Evolutionary conservation across 139 green algal species (phyloP), one percentile per base, ranked within the genome.

Genomic region (Chlorella sp.): DNA sequence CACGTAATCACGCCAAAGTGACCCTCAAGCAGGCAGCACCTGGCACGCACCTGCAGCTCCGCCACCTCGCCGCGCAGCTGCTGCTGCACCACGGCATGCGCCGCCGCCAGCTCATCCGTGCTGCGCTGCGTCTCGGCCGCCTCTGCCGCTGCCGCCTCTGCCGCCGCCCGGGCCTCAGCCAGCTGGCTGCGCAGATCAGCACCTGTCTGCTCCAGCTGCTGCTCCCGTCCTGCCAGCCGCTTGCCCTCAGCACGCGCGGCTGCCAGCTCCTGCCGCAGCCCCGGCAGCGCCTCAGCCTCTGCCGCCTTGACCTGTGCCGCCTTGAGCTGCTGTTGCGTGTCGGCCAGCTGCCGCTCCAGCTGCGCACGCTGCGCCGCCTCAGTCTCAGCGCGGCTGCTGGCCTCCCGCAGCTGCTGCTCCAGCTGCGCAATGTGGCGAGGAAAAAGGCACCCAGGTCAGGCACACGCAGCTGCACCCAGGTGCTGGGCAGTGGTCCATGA

Each of bases 321-420:
- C 20, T 26, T 38, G 23, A 88, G 80, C 65, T 78, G 47, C 7
- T 26, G 30, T 16, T 75, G 83, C 64, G 64, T 21, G 57, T 83
- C 70, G 5, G 78, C 71, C 18, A 86, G 68, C 78, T 88, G 65
- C 20, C 51, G 30, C 64, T 86, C 80, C 16, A 80, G 34, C 47
- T 75, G 60, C 12, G 47, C 36, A 16, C 82, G 84, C 67, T 87
- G 72, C 17, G 65, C n/a, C 0, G 64, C 28, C 67, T 89, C 86
- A 26, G 81, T 85, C n/a, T 83, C 72, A 1, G 75, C 79, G n/a
- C 73, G 47, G 71, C 84, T 68, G 41, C 76, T 79, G 25, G 62
- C 57, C n/a, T 81, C 81, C 1, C 85, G 72, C 81, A 87, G 74
- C 57, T 80, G 76, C 41, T 55, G 60, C 74, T 90, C 65, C 25